Evolutionary conservation across 2,329 filamentous ascomycete genomes (phyloP).

Genomic region (Alternaria triticimaculans): DNA sequence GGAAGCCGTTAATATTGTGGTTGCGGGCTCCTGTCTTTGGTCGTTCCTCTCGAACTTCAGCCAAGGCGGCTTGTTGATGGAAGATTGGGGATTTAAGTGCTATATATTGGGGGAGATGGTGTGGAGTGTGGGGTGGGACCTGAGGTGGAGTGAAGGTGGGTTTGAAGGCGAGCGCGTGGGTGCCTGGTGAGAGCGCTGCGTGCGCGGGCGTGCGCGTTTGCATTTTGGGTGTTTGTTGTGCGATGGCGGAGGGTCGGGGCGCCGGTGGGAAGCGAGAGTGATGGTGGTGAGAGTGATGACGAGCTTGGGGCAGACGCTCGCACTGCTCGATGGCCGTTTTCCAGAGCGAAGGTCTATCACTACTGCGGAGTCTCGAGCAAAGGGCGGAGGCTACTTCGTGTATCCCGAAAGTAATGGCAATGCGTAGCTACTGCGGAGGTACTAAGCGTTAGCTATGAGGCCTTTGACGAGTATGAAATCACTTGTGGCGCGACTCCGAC

Average conservation of each 20-base stretch:
- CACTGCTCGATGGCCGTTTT: neutral
- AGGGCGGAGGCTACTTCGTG: neutral
- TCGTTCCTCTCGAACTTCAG: conserved; percentile 3
- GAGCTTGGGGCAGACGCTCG: neutral
- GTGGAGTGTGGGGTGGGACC: neutral
- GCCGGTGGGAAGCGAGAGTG: neutral
- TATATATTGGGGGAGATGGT: neutral
- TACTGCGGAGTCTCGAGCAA: neutral
- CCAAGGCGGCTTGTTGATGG: neutral
- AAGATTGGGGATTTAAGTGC: neutral
- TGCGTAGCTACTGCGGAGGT: neutral
- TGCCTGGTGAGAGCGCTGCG: neutral
- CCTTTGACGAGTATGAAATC: neutral
- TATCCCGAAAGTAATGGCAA: neutral
- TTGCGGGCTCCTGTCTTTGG: neutral
- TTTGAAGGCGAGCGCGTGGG: neutral
- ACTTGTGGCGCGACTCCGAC: neutral
- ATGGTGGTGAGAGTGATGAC: conserved; percentile 1
- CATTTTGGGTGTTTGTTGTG: neutral
- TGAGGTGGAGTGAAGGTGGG: neutral
- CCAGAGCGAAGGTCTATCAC: neutral
- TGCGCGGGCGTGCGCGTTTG: neutral
- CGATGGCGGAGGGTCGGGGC: neutral
- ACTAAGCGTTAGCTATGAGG: neutral
- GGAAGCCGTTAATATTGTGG: neutral